Percentiles rank a stretch among this genome's conserved stretches.
phyloP scores from a whole-genome alignment of 148 eudicot species.

The Hydrangea macrophylla region DNA sequence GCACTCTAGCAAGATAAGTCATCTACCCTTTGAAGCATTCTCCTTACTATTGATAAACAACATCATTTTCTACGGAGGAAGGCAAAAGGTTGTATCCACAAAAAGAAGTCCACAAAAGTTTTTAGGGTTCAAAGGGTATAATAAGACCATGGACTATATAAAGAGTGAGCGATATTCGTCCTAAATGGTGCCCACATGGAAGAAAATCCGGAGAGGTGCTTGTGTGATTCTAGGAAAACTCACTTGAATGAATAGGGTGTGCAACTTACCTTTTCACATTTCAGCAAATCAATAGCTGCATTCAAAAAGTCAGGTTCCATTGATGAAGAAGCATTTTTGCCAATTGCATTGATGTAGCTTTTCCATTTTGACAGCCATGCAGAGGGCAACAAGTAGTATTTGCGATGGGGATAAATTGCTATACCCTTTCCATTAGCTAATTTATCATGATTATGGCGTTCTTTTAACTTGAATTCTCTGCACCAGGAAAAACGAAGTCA shows the following conservation, averaged over 20 bases:
- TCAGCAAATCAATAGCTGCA: conserved; percentile 42
- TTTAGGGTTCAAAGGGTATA: too few species aligned
- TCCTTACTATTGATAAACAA: too few species aligned
- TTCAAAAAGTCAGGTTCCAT: conserved; percentile 63
- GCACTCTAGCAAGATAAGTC: background rate
- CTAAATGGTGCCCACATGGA: background rate
- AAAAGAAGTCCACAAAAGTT: too few species aligned
- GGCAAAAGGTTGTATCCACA: too few species aligned
- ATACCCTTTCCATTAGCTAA: conserved; percentile 64
- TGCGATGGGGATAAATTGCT: conserved; percentile 41
- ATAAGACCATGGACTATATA: background rate
- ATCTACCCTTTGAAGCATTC: too few species aligned
- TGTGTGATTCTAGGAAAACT: background rate
- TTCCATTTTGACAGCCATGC: conserved; percentile 91
- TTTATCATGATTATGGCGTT: conserved; percentile 86
- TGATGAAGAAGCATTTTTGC: conserved; percentile 53
- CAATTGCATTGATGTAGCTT: conserved; percentile 62
- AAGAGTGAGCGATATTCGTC: background rate
- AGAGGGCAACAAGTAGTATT: conserved; percentile 80
- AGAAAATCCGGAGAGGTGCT: background rate
- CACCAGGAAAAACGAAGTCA: conserved; percentile 29
- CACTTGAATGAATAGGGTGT: background rate
- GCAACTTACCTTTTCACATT: conserved; percentile 62
- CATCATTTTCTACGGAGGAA: background rate
- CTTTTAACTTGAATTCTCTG: conserved; percentile 79